These are phyloP conservation scores for Curvularia sp. DNA, from an alignment of 2,329 filamentous ascomycete species.

Conservation along the genomic window DNA sequence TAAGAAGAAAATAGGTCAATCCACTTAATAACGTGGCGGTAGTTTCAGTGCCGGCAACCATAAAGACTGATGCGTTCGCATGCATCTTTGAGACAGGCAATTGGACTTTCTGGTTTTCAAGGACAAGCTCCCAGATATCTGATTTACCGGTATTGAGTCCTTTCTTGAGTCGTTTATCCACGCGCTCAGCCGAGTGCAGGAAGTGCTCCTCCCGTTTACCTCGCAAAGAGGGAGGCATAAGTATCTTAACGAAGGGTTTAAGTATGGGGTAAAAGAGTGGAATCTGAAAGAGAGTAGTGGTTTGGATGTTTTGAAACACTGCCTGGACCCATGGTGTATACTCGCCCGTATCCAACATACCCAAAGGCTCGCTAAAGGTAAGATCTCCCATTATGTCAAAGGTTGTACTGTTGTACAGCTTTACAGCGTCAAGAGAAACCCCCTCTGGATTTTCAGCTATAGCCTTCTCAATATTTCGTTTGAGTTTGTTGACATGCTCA, in stretches of 20 bases:
- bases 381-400: slow-evolving; percentile 36
- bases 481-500: slow-evolving; percentile 39
- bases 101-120: slow-evolving; percentile 33
- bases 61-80: slow-evolving; percentile 31
- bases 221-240: slow-evolving; percentile 16
- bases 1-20: slow-evolving; percentile 39
- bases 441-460: not conserved
- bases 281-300: not conserved
- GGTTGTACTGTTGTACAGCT: not conserved
- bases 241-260: not conserved
- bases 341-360: slow-evolving; percentile 21
- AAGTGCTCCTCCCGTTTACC: slow-evolving; percentile 17
- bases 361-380: slow-evolving; percentile 39
- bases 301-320: slow-evolving; percentile 28
- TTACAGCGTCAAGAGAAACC: not conserved
- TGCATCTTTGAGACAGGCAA: slow-evolving; percentile 40
- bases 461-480: not conserved
- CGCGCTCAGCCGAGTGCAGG: slow-evolving; percentile 9
- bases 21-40: slow-evolving; percentile 37
- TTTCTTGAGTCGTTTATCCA: not conserved
- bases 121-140: slow-evolving; percentile 52
- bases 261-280: not conserved
- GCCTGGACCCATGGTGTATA: slow-evolving; percentile 43
- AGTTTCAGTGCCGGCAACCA: slow-evolving; percentile 41
- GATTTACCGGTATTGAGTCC: slow-evolving; percentile 19